These are phyloP conservation scores for Moricandia arvensis DNA, from an alignment of 345 rosid genomes.

Conservation along the genomic window DNA sequence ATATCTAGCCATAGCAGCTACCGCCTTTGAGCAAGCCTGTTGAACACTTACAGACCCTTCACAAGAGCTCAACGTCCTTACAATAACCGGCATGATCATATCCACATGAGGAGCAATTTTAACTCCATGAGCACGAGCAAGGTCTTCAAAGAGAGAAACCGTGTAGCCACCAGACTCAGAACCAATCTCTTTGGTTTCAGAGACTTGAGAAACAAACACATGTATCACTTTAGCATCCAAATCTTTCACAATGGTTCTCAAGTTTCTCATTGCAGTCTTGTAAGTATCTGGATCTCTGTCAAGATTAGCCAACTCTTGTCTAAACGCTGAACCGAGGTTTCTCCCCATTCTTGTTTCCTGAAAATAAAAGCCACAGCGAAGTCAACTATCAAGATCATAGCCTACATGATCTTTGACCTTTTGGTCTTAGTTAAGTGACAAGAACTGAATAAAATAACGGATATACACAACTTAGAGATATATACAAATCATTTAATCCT, in stretches of 20 bases:
- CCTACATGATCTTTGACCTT: neutral
- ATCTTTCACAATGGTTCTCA: slow-evolving; percentile 76
- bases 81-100: slow-evolving; percentile 71
- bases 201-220: slow-evolving; percentile 76
- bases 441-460: no score
- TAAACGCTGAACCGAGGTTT: slow-evolving; percentile 66
- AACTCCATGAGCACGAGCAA: slow-evolving; percentile 90
- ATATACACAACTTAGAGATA: neutral
- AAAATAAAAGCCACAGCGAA: slow-evolving; percentile 10
- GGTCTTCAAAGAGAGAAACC: slow-evolving; percentile 90
- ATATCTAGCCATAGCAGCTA: slow-evolving; percentile 90
- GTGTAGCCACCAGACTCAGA: slow-evolving; percentile 79
- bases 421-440: no score
- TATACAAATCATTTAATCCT: neutral
- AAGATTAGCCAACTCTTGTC: slow-evolving; percentile 72
- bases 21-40: slow-evolving; percentile 97
- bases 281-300: slow-evolving; percentile 76
- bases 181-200: slow-evolving; percentile 86
- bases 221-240: slow-evolving; percentile 84
- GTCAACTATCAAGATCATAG: slow-evolving; percentile 1
- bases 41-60: slow-evolving; percentile 86
- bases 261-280: slow-evolving; percentile 76
- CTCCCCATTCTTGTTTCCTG: slow-evolving; percentile 48
- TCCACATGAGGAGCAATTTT: slow-evolving; percentile 82
- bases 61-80: slow-evolving; percentile 77